A percentile compares a stretch with the other conserved stretches of the same genome.
These are phyloP conservation scores for Gypsophila paniculata DNA, from an alignment of 179 eudicot genomes.

Conservation along the genomic window DNA sequence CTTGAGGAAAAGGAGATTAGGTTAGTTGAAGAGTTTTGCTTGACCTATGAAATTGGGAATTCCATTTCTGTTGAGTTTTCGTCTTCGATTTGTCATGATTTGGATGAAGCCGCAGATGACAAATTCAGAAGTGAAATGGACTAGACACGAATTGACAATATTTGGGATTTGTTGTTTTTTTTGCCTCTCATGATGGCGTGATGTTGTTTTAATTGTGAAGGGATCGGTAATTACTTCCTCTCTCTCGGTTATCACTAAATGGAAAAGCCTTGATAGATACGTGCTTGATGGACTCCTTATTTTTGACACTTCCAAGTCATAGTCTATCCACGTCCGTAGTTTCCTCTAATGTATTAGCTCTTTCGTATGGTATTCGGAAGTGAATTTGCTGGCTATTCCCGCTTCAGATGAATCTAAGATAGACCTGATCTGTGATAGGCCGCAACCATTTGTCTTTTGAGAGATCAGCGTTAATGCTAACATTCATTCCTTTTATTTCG, in stretches of 20 bases:
- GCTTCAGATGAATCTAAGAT: background rate
- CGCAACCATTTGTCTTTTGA: background rate
- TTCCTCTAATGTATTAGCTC: background rate
- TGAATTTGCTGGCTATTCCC: background rate
- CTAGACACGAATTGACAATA: background rate
- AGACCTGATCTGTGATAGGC: too few relatives aligned
- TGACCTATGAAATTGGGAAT: constrained; percentile 15
- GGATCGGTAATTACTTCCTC: background rate
- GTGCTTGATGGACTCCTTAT: background rate
- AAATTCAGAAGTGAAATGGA: constrained; percentile 7
- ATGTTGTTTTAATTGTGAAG: constrained; percentile 1
- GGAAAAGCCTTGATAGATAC: background rate
- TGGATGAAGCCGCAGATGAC: background rate
- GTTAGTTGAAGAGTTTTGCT: constrained; percentile 20
- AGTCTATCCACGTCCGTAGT: background rate
- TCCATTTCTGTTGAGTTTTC: constrained; percentile 5
- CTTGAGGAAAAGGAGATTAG: constrained; percentile 18
- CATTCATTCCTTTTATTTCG: too few relatives aligned
- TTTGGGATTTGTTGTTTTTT: background rate
- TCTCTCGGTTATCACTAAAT: background rate
- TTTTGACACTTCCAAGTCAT: too few relatives aligned
- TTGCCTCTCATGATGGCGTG: background rate
- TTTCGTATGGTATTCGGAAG: background rate
- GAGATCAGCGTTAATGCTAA: background rate
- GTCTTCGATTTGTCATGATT: background rate